These are phyloP conservation scores for Spathaspora hagerdaliae DNA, from an alignment of 805 yeast genomes.

Conservation along the genomic window DNA sequence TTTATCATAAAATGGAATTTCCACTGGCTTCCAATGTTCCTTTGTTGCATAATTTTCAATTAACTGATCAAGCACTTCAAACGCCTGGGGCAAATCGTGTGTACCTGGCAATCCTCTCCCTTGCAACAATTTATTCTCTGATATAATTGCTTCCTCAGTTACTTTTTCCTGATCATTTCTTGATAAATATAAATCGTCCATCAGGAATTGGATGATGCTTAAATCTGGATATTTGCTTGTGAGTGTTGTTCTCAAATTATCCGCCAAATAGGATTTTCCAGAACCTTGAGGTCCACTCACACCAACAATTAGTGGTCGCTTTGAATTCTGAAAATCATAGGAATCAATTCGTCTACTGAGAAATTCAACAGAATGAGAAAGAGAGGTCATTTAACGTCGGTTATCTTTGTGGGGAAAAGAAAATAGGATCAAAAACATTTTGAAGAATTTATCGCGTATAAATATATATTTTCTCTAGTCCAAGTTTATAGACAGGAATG, in stretches of 20 bases:
- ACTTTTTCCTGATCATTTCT: constrained; percentile 54
- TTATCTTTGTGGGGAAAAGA: neutral
- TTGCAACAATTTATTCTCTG: constrained; percentile 52
- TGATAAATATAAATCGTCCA: constrained; percentile 83
- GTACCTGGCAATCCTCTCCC: constrained; percentile 96
- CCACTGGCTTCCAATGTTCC: constrained; percentile 9
- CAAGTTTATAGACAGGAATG: neutral
- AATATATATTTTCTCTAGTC: no score
- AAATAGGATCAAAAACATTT: neutral
- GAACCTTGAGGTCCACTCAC: constrained; percentile 77
- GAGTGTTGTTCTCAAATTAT: constrained; percentile 33
- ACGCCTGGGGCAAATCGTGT: constrained; percentile 62
- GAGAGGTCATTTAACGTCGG: neutral
- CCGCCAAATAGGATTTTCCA: constrained; percentile 63
- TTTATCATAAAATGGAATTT: constrained; percentile 76
- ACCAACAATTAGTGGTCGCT: constrained; percentile 48
- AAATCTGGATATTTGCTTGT: constrained; percentile 29
- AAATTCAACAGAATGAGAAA: constrained; percentile 16
- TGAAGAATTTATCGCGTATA: no score
- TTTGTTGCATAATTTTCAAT: constrained; percentile 12
- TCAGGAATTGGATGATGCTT: constrained; percentile 52
- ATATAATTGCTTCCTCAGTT: constrained; percentile 21
- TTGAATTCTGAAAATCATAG: constrained; percentile 16
- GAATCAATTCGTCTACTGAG: constrained; percentile 21
- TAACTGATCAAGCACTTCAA: constrained; percentile 28